A percentile compares a stretch with the other conserved stretches of the same genome.
These are phyloP conservation scores for Aspergillus hortae DNA, from an alignment of 2,329 filamentous ascomycete species.

Conservation along the genomic window DNA sequence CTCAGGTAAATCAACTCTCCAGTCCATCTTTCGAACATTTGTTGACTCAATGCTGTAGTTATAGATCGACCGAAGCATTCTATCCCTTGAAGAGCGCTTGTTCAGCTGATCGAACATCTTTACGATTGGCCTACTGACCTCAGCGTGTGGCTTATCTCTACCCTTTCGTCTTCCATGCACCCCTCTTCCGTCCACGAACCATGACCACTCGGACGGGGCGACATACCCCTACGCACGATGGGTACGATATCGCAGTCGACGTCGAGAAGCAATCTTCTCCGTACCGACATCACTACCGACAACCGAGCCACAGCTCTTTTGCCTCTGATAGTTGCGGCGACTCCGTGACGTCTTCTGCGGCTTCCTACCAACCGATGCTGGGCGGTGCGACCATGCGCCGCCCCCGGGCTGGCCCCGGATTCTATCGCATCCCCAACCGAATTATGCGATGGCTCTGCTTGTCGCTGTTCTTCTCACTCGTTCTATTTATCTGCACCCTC, in stretches of 20 bases:
- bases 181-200: conserved; percentile 12
- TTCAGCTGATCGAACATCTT: conserved; percentile 4
- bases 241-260: conserved; percentile 23
- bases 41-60: not conserved
- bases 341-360: conserved; percentile 40
- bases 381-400: conserved; percentile 30
- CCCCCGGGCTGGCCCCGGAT: conserved; percentile 27
- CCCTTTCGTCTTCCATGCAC: conserved; percentile 18
- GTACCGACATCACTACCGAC: conserved; percentile 19
- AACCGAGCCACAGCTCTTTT: conserved; percentile 22
- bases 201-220: conserved; percentile 32
- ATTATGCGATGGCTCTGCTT: conserved; percentile 77
- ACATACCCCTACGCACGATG: conserved; percentile 25
- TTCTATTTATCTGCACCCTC: conserved; percentile 74
- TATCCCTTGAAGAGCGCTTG: conserved; percentile 5
- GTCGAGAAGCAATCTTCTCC: conserved; percentile 31
- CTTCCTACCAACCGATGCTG: conserved; percentile 51
- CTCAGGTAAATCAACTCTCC: not conserved
- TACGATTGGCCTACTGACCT: not conserved
- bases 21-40: not conserved
- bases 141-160: too few species aligned
- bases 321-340: conserved; percentile 28
- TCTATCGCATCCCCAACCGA: conserved; percentile 66
- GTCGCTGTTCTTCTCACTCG: conserved; percentile 62
- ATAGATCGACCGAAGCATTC: not conserved